These are phyloP conservation scores for Chlamydomonas applanata DNA, from an alignment of 139 green algal species.

Conservation along the genomic window DNA sequence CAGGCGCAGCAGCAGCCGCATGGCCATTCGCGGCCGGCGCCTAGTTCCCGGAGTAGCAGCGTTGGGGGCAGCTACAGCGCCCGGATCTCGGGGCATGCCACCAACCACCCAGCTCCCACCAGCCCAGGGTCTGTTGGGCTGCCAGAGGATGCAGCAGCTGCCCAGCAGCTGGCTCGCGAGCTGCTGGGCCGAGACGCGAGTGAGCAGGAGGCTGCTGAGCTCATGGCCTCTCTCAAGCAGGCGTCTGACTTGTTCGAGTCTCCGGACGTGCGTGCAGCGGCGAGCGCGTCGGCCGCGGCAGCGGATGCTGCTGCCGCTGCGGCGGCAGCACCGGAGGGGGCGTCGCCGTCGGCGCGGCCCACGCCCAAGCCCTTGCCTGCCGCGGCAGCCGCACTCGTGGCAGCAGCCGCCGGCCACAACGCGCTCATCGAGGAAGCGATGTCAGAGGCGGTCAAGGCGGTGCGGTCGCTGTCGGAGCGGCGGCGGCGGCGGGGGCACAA, in stretches of 20 bases:
- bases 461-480: background rate
- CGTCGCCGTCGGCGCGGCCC: background rate
- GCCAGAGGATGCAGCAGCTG: background rate
- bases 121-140: background rate
- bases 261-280: background rate
- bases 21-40: background rate
- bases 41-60: background rate
- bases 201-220: background rate
- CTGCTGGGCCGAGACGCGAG: background rate
- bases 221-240: constrained; percentile 1
- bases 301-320: background rate
- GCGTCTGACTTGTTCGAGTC: constrained; percentile 5
- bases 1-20: constrained; percentile 8
- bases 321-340: background rate
- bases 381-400: background rate
- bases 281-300: background rate
- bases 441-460: background rate
- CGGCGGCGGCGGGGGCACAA: background rate
- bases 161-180: constrained; percentile 1
- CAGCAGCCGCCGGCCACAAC: background rate
- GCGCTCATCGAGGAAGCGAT: background rate
- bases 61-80: background rate
- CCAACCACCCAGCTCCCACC: no score
- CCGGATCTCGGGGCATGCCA: no score
- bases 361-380: background rate